Percentiles rank a stretch among this genome's conserved stretches.
These are phyloP conservation scores for Circinella minor DNA, from an alignment of 371 early-diverging fungal genomes.

Conservation along the genomic window DNA sequence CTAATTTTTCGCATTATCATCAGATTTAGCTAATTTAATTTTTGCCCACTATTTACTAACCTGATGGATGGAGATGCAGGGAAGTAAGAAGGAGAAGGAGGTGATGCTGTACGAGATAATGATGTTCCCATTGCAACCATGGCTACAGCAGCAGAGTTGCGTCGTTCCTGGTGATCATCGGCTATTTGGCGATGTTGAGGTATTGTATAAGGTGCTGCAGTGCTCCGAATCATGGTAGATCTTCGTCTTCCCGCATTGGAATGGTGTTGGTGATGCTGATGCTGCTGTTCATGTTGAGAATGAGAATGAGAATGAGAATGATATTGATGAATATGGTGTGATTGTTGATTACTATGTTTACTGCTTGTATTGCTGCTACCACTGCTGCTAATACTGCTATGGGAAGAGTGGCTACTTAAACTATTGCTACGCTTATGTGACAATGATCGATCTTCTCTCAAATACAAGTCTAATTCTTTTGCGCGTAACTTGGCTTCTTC, in stretches of 20 bases:
- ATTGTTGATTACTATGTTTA: neutral
- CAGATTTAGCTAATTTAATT: too few relatives aligned
- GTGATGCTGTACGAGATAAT: neutral
- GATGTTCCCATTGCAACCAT: slow-evolving; percentile 46
- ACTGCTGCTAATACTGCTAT: neutral
- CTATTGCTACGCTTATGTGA: slow-evolving; percentile 19
- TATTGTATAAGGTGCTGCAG: neutral
- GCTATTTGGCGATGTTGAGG: neutral
- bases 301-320: neutral
- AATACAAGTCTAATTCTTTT: slow-evolving; percentile 50
- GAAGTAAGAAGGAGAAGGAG: slow-evolving; percentile 9
- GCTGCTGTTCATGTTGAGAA: neutral
- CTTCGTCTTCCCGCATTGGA: neutral
- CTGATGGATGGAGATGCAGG: slow-evolving; percentile 12
- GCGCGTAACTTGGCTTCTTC: slow-evolving; percentile 62
- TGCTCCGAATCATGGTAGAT: neutral
- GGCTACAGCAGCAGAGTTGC: slow-evolving; percentile 47
- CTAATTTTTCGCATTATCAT: too few relatives aligned
- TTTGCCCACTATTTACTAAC: too few relatives aligned
- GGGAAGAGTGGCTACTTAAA: slow-evolving; percentile 6
- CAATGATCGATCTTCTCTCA: neutral
- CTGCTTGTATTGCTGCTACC: neutral
- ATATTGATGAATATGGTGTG: neutral
- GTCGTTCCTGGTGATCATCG: slow-evolving; percentile 34
- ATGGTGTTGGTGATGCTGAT: neutral